Conservation (phyloP, 2,329 filamentous ascomycete species). For the Aspergillus melleus region DNA sequence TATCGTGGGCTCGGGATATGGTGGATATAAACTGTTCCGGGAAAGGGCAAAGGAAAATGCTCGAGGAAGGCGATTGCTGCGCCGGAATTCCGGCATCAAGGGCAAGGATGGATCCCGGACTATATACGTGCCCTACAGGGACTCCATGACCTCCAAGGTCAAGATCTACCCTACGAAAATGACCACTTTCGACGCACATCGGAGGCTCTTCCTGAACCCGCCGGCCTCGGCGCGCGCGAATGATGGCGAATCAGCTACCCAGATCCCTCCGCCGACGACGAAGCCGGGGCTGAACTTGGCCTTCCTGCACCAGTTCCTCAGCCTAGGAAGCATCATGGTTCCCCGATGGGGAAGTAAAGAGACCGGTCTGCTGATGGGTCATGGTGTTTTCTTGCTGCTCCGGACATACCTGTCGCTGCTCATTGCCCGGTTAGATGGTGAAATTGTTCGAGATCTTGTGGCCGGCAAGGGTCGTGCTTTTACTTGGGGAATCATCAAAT, state of each 20-base stretch:
- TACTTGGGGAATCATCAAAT: conserved; percentile 85
- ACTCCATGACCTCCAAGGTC: conserved; percentile 75
- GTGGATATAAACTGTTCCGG: conserved; percentile 75
- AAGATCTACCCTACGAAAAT: conserved; percentile 86
- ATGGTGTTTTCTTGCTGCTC: conserved; percentile 84
- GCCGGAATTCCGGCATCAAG: conserved; percentile 87
- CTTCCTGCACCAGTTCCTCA: conserved; percentile 95
- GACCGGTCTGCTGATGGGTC: conserved; percentile 83
- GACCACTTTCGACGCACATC: conserved; percentile 94
- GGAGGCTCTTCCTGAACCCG: conserved; percentile 87
- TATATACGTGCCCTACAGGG: conserved; percentile 91
- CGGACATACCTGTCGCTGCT: conserved; percentile 92
- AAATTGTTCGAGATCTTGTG: conserved; percentile 95
- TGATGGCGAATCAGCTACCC: conserved; percentile 59
- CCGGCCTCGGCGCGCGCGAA: conserved; percentile 76
- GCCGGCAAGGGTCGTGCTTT: conserved; percentile 89
- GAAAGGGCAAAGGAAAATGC: conserved; percentile 74
- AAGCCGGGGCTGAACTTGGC: conserved; percentile 94
- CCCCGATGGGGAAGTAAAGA: conserved; percentile 95
- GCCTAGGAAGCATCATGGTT: conserved; percentile 95
- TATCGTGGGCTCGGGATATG: conserved; percentile 77
- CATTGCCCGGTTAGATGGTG: conserved; percentile 88
- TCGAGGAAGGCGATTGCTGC: conserved; percentile 75
- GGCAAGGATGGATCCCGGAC: conserved; percentile 94
- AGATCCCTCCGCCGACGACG: conserved; percentile 82